These are phyloP conservation scores for Coelastrella sp. DNA, from an alignment of 139 green algal species.

Conservation along the genomic window DNA sequence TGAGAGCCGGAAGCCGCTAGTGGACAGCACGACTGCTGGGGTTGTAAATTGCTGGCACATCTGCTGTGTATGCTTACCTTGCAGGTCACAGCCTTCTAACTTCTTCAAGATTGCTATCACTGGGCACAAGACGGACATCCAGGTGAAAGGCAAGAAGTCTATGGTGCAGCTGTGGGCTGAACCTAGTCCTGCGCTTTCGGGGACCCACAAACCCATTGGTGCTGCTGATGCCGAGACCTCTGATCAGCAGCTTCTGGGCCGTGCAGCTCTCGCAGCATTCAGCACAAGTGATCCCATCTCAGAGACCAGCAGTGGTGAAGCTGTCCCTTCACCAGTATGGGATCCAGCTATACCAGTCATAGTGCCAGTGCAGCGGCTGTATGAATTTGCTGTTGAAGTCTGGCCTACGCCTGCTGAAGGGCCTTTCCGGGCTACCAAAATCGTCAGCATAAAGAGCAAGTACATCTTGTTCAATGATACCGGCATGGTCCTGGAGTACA, in stretches of 20 bases:
- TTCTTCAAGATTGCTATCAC: conserved; percentile 45
- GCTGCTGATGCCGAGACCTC: background rate
- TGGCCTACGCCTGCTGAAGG: conserved; percentile 68
- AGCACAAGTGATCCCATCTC: background rate
- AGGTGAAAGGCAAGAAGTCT: conserved; percentile 37
- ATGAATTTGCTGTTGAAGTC: conserved; percentile 84
- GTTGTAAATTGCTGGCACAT: too few species aligned
- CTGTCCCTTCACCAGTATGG: background rate
- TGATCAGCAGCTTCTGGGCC: background rate
- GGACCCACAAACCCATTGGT: too few species aligned
- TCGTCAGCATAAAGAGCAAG: conserved; percentile 89
- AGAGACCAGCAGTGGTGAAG: background rate
- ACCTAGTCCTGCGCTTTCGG: too few species aligned
- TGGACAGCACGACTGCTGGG: too few species aligned
- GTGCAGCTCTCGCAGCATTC: background rate
- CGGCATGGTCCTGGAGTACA: conserved; percentile 82
- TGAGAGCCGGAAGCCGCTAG: too few species aligned
- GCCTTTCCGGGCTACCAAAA: conserved; percentile 78
- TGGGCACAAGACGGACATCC: conserved; percentile 47
- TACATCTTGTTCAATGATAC: conserved; percentile 92
- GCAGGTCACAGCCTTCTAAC: conserved; percentile 41
- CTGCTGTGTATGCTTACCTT: background rate
- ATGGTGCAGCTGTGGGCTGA: background rate
- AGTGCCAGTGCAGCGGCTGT: conserved; percentile 69
- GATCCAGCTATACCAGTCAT: background rate